A percentile compares a stretch with the other conserved stretches of the same genome.
phyloP scores from a whole-genome alignment of 1,139 yeast species.

The Candida sanyaensis region DNA sequence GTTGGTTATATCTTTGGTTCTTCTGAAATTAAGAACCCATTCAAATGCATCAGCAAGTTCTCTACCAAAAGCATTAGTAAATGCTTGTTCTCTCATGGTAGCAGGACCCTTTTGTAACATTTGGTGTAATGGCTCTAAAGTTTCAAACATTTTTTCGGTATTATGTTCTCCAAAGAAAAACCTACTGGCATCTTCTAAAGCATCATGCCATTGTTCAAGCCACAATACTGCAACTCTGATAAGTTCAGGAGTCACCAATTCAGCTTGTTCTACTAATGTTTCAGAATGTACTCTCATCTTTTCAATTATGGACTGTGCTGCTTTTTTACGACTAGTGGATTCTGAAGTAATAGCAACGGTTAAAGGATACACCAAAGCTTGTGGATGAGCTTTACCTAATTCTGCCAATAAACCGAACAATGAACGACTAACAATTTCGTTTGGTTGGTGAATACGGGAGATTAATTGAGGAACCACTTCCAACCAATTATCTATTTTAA shows the following conservation, averaged over 20 bases:
- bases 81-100: constrained; percentile 89
- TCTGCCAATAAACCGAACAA: constrained; percentile 81
- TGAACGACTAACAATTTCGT: constrained; percentile 78
- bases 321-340: constrained; percentile 83
- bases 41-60: constrained; percentile 92
- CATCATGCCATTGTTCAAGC: constrained; percentile 99
- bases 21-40: constrained; percentile 85
- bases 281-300: constrained; percentile 91
- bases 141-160: constrained; percentile 91
- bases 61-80: constrained; percentile 90
- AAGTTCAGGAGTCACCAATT: constrained; percentile 88
- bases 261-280: constrained; percentile 85
- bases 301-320: constrained; percentile 89
- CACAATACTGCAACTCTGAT: constrained; percentile 94
- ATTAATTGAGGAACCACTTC: constrained; percentile 95
- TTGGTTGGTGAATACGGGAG: constrained; percentile 95
- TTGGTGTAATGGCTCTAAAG: constrained; percentile 85
- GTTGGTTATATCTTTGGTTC: constrained; percentile 84
- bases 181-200: constrained; percentile 93
- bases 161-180: constrained; percentile 93
- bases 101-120: constrained; percentile 86
- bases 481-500: constrained; percentile 90
- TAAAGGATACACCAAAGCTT: constrained; percentile 91
- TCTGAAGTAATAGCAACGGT: constrained; percentile 97
- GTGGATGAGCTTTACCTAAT: constrained; percentile 94